Percentiles rank a stretch among this genome's conserved stretches.
phyloP scores from a whole-genome alignment of 805 yeast genomes.

The Ogataea glucozyma region DNA sequence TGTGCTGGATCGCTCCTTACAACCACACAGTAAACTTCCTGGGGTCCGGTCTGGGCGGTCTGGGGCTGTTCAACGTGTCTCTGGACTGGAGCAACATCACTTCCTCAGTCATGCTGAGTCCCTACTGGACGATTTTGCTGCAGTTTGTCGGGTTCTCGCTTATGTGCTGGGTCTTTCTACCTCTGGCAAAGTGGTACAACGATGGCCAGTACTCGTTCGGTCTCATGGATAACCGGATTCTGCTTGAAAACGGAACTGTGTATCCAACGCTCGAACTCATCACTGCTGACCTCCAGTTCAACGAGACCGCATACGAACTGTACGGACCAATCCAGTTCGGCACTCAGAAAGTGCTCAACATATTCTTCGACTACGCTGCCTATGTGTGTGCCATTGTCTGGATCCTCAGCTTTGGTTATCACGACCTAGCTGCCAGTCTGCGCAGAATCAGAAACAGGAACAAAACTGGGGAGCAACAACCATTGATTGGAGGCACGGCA shows the following conservation, averaged over 20 bases:
- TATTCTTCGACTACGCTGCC: conserved; percentile 55
- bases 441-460: conserved; percentile 8
- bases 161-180: conserved; percentile 51
- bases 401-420: conserved; percentile 36
- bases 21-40: conserved; percentile 43
- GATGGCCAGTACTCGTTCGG: conserved; percentile 39
- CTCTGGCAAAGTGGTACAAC: conserved; percentile 45
- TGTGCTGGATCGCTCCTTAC: conserved; percentile 51
- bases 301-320: conserved; percentile 45
- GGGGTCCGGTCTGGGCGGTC: conserved; percentile 55
- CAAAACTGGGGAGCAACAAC: background rate
- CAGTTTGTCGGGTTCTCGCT: conserved; percentile 48
- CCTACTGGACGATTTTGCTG: conserved; percentile 53
- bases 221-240: conserved; percentile 48
- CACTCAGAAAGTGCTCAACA: conserved; percentile 50
- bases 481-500: too few relatives aligned
- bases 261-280: conserved; percentile 47
- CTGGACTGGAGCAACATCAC: conserved; percentile 57
- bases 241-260: conserved; percentile 37
- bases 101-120: conserved; percentile 48
- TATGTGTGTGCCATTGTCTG: conserved; percentile 49
- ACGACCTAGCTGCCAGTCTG: conserved; percentile 22
- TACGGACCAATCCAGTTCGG: conserved; percentile 50
- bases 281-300: conserved; percentile 41
- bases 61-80: conserved; percentile 49